phyloP scores from a whole-genome alignment of 495 filamentous ascomycete species.

The Neurospora sp. region DNA sequence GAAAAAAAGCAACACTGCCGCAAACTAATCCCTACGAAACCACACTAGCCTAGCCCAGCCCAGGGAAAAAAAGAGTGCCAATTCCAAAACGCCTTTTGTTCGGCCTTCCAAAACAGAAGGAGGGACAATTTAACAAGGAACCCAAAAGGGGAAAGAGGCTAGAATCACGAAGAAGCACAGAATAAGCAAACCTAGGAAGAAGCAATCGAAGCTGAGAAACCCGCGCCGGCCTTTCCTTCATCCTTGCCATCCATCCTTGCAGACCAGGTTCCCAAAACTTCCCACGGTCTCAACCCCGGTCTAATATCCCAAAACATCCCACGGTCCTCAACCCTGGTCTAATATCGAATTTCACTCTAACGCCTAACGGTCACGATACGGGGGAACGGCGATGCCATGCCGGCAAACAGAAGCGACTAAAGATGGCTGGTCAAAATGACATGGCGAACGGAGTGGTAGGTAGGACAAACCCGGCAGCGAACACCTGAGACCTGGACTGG shows the following conservation, averaged over 20 bases:
- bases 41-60: neutral
- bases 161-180: neutral
- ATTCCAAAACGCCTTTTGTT: neutral
- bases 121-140: neutral
- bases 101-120: neutral
- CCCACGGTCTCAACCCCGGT: neutral
- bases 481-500: neutral
- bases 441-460: neutral
- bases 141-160: neutral
- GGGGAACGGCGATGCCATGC: neutral
- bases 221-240: neutral
- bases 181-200: neutral
- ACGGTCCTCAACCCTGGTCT: too few species aligned
- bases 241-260: neutral
- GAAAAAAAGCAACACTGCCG: neutral
- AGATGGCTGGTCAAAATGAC: neutral
- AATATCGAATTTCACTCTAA: neutral
- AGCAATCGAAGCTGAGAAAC: neutral
- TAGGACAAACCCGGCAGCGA: neutral
- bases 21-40: neutral
- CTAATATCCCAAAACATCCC: neutral
- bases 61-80: neutral
- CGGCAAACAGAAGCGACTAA: neutral
- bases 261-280: neutral
- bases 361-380: neutral